Evolutionary conservation across 352 stramenopile species (phyloP).

Genomic region (Phytopythium helicoides): DNA sequence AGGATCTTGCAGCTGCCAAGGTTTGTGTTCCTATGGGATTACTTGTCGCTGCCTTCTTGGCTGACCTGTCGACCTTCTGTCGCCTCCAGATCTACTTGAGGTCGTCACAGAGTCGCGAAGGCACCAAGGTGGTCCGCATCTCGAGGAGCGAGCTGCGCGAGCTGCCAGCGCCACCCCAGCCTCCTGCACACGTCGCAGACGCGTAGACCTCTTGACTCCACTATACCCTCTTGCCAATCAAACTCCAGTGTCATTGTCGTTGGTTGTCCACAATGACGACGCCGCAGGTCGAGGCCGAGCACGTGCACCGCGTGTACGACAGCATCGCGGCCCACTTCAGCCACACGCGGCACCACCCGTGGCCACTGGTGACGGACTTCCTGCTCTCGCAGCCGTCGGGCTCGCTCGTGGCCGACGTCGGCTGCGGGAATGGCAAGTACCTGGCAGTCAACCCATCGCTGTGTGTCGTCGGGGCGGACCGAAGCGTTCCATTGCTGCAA

Average conservation of each 20-base stretch:
- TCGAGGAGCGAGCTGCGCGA: constrained; percentile 68
- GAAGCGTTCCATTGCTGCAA: constrained; percentile 70
- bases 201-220: not conserved
- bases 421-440: constrained; percentile 87
- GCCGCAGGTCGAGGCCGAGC: constrained; percentile 64
- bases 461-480: constrained; percentile 69
- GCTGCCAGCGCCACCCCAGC: constrained; percentile 30
- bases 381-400: constrained; percentile 36
- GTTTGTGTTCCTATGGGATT: constrained; percentile 9
- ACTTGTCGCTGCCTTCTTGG: not conserved
- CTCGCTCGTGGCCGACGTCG: constrained; percentile 71
- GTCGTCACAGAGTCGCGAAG: constrained; percentile 41
- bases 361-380: constrained; percentile 74
- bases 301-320: constrained; percentile 87
- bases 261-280: constrained; percentile 22
- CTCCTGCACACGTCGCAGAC: constrained; percentile 19
- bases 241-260: too few species aligned
- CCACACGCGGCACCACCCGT: constrained; percentile 79
- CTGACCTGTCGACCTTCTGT: not conserved
- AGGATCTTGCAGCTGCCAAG: constrained; percentile 72
- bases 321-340: constrained; percentile 82
- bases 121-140: constrained; percentile 51
- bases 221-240: constrained; percentile 6
- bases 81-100: constrained; percentile 41
- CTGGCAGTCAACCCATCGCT: constrained; percentile 52